phyloP scores from a whole-genome alignment of 805 yeast genomes.

The Pichia deserticola region DNA sequence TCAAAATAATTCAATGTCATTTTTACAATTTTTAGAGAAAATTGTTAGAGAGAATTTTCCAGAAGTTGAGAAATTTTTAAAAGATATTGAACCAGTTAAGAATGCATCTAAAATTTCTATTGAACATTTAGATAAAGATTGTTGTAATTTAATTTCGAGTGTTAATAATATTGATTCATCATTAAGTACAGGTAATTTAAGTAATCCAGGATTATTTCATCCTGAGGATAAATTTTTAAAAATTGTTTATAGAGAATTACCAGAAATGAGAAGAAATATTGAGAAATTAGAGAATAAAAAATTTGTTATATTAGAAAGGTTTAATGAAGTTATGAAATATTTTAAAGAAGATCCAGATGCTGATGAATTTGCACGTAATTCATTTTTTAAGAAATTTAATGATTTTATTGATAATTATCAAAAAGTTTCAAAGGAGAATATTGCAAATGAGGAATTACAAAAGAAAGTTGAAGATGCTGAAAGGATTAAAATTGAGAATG shows the following conservation, averaged over 20 bases:
- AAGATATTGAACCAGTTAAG: conserved; percentile 54
- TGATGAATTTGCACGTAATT: conserved; percentile 57
- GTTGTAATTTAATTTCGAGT: conserved; percentile 51
- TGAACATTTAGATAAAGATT: conserved; percentile 73
- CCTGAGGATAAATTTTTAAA: conserved; percentile 70
- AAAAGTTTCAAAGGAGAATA: conserved; percentile 71
- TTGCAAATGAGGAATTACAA: conserved; percentile 72
- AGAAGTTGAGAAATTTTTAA: conserved; percentile 63
- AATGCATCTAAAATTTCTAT: conserved; percentile 67
- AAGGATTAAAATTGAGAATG: conserved; percentile 28
- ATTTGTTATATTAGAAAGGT: conserved; percentile 54
- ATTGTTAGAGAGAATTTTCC: conserved; percentile 82
- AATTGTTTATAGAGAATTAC: conserved; percentile 57
- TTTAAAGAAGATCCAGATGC: conserved; percentile 80
- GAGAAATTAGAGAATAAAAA: conserved; percentile 58
- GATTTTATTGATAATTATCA: conserved; percentile 73
- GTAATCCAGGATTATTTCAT: conserved; percentile 71
- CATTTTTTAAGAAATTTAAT: conserved; percentile 75
- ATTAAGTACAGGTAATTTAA: conserved; percentile 73
- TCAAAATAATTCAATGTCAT: conserved; percentile 77
- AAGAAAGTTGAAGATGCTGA: conserved; percentile 43
- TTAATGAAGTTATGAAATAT: conserved; percentile 63
- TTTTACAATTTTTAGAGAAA: conserved; percentile 86
- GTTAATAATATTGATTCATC: conserved; percentile 69
- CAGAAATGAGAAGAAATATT: conserved; percentile 67